Base-by-base conservation (phyloP, 1,139 yeast genomes). In the Cylindricascospora bacillispora region DNA sequence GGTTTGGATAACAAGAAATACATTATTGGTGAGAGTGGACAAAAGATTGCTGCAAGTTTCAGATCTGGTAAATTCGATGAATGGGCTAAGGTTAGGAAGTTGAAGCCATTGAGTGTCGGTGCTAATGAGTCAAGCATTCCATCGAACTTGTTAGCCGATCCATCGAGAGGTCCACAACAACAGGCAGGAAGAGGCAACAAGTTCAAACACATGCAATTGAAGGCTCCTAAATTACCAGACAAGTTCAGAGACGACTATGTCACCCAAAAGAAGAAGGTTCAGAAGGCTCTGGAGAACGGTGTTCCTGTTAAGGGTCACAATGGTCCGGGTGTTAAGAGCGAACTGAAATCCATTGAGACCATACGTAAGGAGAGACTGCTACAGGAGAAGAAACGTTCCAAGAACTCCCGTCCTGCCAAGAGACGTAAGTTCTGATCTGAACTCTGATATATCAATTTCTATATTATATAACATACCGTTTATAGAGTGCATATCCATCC, bases 1-100 rank as follows among this genome's bases (percentile, higher is more conserved):
- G 81, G 92, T 35, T 70, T 79, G 15, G 89, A 81, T 48, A 54
- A 54, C 28, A 73, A 77, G 54, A 86, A 82, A 59, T 89, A 67
- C 55, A 89, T 92, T 46, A 78, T 85, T 41, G 93, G 97, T 40
- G 99, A 92, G 54, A 77, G 83, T 54, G 99, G 99, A 6, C 86
- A 81, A 47, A 73, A 72, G 54, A 74, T 92, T 34, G 95, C 98
- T 4, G 98, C 98, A 1, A 68, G 93, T 13, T 85, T 77, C 59
- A 68, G 82, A 49, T 77, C 93, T 4, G 99, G 99, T 32, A 74
- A 85, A 45, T 89, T 72, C 49, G 95, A 85, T 35, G 78, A 77
- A 30, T 89, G 97, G 98, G 79, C 77, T 50, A 68, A 75, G 42
- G 72, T 73, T 26, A 71, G 85, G 54, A 76, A 73, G 45, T 50